A percentile compares a stretch with the other conserved stretches of the same genome.
Conservation (phyloP, 768 basidiomycete species). For the Asterophora lycoperdoides region DNA sequence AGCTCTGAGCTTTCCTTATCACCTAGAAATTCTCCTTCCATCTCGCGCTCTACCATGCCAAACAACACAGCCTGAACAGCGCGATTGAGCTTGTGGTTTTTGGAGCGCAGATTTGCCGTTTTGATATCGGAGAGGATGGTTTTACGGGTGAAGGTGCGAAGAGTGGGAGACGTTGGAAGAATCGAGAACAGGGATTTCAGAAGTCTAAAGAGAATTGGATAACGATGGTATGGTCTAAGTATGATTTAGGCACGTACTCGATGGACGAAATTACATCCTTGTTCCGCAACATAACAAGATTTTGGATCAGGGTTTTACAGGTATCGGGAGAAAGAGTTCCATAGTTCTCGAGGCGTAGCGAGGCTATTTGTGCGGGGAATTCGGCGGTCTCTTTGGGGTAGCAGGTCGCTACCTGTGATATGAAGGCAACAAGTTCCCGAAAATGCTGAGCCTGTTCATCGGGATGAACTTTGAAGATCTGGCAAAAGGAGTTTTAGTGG, state of each 20-base stretch:
- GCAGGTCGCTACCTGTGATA: slow-evolving; percentile 80
- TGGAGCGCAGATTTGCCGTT: slow-evolving; percentile 81
- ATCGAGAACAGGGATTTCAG: slow-evolving; percentile 91
- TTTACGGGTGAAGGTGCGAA: slow-evolving; percentile 83
- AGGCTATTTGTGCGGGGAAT: slow-evolving; percentile 77
- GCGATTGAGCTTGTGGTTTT: slow-evolving; percentile 94
- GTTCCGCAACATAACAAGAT: slow-evolving; percentile 88
- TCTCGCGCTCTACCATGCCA: slow-evolving; percentile 91
- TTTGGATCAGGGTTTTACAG: slow-evolving; percentile 81
- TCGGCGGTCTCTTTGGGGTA: slow-evolving; percentile 89
- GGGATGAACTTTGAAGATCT: slow-evolving; percentile 80
- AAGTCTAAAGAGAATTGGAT: slow-evolving; percentile 46
- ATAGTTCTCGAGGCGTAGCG: slow-evolving; percentile 76
- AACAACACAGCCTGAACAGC: slow-evolving; percentile 96
- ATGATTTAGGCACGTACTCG: slow-evolving; percentile 54
- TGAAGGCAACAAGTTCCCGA: slow-evolving; percentile 84
- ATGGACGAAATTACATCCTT: slow-evolving; percentile 90
- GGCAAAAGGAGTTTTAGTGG: slow-evolving; percentile 83
- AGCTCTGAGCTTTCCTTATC: slow-evolving; percentile 70
- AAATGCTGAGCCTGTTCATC: slow-evolving; percentile 84
- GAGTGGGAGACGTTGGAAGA: slow-evolving; percentile 78
- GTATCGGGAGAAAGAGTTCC: slow-evolving; percentile 73
- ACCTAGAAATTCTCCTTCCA: slow-evolving; percentile 75
- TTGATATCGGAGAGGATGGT: slow-evolving; percentile 93
- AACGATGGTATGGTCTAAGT: neutral